A percentile compares a stretch with the other conserved stretches of the same genome.
Evolutionary conservation across 306 rosid genomes (phyloP).

Genomic region (Abrus precatorius): DNA sequence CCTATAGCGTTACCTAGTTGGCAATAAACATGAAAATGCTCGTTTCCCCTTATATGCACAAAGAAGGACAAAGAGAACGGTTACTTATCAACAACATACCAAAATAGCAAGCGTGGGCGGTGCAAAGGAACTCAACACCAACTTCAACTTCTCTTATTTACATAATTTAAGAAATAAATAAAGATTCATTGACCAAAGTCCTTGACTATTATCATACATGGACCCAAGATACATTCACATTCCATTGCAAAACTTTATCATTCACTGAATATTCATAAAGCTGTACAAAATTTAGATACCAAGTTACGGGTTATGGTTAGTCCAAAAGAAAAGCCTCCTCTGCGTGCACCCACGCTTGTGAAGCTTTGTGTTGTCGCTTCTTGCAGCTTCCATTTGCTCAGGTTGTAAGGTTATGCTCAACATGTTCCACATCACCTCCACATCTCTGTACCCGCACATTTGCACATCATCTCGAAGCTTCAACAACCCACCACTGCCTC

Average conservation of each 20-base stretch:
- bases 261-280: not conserved
- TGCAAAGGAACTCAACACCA: not conserved
- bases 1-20: constrained; percentile 10
- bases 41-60: not conserved
- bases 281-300: too few relatives aligned
- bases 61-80: not conserved
- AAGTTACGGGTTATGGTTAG: constrained; percentile 22
- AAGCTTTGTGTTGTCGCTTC: not conserved
- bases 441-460: constrained; percentile 70
- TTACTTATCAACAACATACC: not conserved
- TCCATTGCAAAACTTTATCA: constrained; percentile 11
- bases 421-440: constrained; percentile 76
- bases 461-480: constrained; percentile 69
- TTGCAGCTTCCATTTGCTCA: constrained; percentile 25
- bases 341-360: constrained; percentile 31
- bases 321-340: constrained; percentile 42
- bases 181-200: not conserved
- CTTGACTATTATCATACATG: not conserved
- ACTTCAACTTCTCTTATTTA: not conserved
- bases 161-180: not conserved
- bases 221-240: constrained; percentile 30
- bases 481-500: constrained; percentile 46
- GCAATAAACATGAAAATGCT: not conserved
- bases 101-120: not conserved
- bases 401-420: constrained; percentile 43